A percentile compares a stretch with the other conserved stretches of the same genome.
Conservation (phyloP, 2,329 filamentous ascomycete genomes). For the Fusarium brachygibbosum region DNA sequence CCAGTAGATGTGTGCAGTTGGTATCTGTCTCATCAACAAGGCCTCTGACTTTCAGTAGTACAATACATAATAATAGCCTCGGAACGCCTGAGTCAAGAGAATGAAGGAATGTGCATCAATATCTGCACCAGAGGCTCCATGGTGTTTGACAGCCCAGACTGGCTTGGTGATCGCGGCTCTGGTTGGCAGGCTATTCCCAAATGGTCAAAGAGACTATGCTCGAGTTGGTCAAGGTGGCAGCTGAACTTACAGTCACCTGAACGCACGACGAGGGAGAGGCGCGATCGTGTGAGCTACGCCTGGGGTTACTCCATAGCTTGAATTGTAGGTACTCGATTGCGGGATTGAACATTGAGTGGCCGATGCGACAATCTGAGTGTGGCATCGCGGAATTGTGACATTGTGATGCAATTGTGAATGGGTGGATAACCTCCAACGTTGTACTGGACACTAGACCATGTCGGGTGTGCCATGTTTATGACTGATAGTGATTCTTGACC, state of each 20-base stretch:
- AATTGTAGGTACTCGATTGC: slow-evolving; percentile 15
- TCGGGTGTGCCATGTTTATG: background rate
- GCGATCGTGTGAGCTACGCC: slow-evolving; percentile 36
- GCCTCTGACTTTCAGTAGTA: slow-evolving; percentile 2
- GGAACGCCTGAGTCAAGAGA: slow-evolving; percentile 40
- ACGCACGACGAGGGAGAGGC: slow-evolving; percentile 21
- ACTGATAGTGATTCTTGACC: background rate
- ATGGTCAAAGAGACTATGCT: slow-evolving; percentile 21
- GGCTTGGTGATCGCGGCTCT: slow-evolving; percentile 35
- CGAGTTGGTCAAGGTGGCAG: slow-evolving; percentile 32
- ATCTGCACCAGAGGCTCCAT: slow-evolving; percentile 21
- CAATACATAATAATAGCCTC: slow-evolving; percentile 16
- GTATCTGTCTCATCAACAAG: slow-evolving; percentile 16
- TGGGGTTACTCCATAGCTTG: slow-evolving; percentile 24
- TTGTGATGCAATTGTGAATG: slow-evolving; percentile 20
- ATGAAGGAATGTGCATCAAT: slow-evolving; percentile 30
- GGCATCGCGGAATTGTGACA: slow-evolving; percentile 27
- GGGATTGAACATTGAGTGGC: slow-evolving; percentile 23
- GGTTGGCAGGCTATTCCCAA: slow-evolving; percentile 33
- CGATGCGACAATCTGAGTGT: slow-evolving; percentile 18
- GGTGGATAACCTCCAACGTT: slow-evolving; percentile 23
- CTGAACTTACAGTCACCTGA: slow-evolving; percentile 41
- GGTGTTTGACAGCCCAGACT: slow-evolving; percentile 29
- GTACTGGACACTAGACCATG: slow-evolving; percentile 2
- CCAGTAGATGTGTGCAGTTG: slow-evolving; percentile 11